Percentiles rank a stretch among this genome's conserved stretches.
Evolutionary conservation across 1,284 basidiomycete species (phyloP).

Genomic region (Thelephora terrestris): DNA sequence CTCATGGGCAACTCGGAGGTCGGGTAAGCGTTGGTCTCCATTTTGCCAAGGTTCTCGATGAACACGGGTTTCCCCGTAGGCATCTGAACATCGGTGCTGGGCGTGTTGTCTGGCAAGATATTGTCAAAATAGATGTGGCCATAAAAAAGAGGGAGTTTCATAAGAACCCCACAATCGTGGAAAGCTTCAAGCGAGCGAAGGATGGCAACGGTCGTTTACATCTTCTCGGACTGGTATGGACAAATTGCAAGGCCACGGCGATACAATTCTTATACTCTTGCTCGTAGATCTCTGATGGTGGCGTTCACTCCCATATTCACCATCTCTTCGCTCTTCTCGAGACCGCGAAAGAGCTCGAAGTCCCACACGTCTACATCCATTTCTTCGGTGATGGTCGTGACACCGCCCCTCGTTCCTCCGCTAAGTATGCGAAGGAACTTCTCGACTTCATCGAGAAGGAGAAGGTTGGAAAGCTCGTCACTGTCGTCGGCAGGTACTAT

Average conservation of each 20-base stretch:
- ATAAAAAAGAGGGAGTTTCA: constrained; percentile 86
- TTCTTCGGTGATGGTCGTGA: constrained; percentile 88
- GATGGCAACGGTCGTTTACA: constrained; percentile 74
- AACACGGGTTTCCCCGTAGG: constrained; percentile 28
- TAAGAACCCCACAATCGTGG: constrained; percentile 64
- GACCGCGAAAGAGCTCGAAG: constrained; percentile 73
- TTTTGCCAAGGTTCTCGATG: not conserved
- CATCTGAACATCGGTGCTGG: constrained; percentile 91
- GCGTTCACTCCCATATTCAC: constrained; percentile 87
- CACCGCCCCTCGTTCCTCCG: constrained; percentile 75
- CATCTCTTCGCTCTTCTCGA: constrained; percentile 84
- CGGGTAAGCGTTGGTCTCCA: constrained; percentile 44
- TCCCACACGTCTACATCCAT: constrained; percentile 81
- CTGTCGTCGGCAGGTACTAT: constrained; percentile 82
- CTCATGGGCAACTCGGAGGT: constrained; percentile 96
- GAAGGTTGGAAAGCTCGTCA: constrained; percentile 66
- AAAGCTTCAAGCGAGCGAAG: constrained; percentile 68
- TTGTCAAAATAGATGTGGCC: constrained; percentile 82
- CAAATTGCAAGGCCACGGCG: too few relatives aligned
- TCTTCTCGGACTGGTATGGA: constrained; percentile 64
- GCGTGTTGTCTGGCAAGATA: constrained; percentile 91
- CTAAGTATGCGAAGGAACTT: constrained; percentile 65
- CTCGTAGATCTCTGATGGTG: constrained; percentile 74
- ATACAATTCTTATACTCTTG: not conserved
- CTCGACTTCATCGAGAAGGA: constrained; percentile 71